A percentile compares a stretch with the other conserved stretches of the same genome.
phyloP scores from a whole-genome alignment of 768 basidiomycete species.

The Tulasnella sp. region DNA sequence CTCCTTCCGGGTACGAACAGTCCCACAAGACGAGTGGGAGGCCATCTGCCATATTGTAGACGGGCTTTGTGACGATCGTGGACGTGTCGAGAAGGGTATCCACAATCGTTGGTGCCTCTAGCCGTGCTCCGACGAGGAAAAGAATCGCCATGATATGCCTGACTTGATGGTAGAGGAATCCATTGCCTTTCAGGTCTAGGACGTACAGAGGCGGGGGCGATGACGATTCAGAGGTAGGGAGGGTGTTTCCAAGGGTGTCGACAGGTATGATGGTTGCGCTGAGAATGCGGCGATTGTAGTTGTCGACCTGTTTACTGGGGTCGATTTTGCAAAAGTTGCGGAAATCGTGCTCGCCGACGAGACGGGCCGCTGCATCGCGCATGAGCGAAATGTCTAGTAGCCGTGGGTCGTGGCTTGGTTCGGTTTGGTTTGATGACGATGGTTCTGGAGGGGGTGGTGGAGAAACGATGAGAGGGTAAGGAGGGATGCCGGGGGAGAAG shows the following conservation, averaged over 20 bases:
- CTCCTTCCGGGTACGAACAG: slow-evolving; percentile 55
- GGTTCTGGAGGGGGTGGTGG: slow-evolving; percentile 26
- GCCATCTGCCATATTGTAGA: slow-evolving; percentile 88
- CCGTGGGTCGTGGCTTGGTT: slow-evolving; percentile 19
- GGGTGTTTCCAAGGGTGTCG: slow-evolving; percentile 18
- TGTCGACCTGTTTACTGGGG: slow-evolving; percentile 76
- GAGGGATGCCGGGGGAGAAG: slow-evolving; percentile 40
- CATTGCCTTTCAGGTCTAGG: slow-evolving; percentile 73
- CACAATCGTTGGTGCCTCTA: slow-evolving; percentile 63
- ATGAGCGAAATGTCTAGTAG: slow-evolving; percentile 59
- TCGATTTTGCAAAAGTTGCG: slow-evolving; percentile 93
- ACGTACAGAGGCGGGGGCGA: slow-evolving; percentile 37
- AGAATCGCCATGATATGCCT: slow-evolving; percentile 87
- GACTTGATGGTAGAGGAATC: slow-evolving; percentile 93
- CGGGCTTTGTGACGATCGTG: slow-evolving; percentile 59
- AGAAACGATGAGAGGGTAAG: background rate
- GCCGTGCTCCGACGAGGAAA: slow-evolving; percentile 71
- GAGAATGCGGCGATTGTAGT: slow-evolving; percentile 56
- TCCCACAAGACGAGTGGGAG: slow-evolving; percentile 88
- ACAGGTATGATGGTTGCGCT: slow-evolving; percentile 50
- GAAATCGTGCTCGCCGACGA: slow-evolving; percentile 89
- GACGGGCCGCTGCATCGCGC: slow-evolving; percentile 53
- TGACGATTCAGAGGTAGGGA: background rate
- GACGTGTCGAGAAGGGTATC: slow-evolving; percentile 54
- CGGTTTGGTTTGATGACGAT: no score